Base-by-base conservation (phyloP, 2,329 filamentous ascomycete species). In the Apiospora pterosperma region DNA sequence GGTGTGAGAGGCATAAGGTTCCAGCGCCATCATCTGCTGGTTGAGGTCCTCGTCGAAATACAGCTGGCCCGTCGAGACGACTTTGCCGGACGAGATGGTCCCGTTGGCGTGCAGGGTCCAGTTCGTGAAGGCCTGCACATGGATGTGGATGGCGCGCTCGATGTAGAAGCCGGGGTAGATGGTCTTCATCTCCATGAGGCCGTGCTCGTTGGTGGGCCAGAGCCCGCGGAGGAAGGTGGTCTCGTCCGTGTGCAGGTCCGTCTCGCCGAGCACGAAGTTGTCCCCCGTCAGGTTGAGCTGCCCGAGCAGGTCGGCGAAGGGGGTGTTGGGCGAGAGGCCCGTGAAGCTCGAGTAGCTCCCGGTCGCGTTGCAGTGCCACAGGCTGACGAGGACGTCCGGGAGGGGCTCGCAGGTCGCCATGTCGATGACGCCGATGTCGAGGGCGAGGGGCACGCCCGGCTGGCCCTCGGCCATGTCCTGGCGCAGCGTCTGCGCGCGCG, bases 41-140 rank as follows among this genome's bases (percentile, higher is more conserved):
- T 14, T 63, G 1, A 77, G 59, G 1, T 65, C 62, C 65, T 77
- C 74, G 21, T 71, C 69, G 11, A 77, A 72, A 66, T 71, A 77
- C 8, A 77, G 41, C 64, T 77, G 75, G 7, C 75, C 75, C 1
- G 74, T 76, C 44, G 69, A 73, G 28, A 75, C 72, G 1, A 70
- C 71, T 39, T 73, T 68, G 4, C 72, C 68, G 3, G 62, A 59
- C 59, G 11, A 44, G 16, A 69, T 64, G n/a, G 68, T 68, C 39
- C 68, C 68, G 62, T 69, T 69, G 48, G 59, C 48, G 34, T 63
- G 63, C 12, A 67, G 61, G 12, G 63, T 67, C 65, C 68, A 72
- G 58, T 71, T 63, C 11, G 66, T 69, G 66, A 68, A 68, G 19
- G 67, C 69, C 58, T 71, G 64, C 19, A 66, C 66, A 62, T 73